Evolutionary conservation across 2,329 filamentous ascomycete species (phyloP).

Genomic region (Colletotrichum ledebouriae): DNA sequence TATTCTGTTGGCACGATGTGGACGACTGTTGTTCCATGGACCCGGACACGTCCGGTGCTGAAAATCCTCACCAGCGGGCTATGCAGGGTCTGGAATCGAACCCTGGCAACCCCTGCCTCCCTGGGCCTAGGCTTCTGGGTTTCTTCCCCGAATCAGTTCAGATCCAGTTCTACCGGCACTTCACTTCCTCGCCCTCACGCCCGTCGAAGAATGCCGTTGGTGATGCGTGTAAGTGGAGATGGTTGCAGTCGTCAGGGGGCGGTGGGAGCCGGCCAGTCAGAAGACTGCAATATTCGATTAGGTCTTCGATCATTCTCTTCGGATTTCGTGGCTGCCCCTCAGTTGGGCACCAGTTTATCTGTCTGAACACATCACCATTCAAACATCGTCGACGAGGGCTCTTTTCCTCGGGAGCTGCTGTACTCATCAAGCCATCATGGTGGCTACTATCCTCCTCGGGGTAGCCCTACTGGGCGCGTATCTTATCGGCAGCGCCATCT

Average conservation of each 20-base stretch:
- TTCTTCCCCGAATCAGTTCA: conserved; percentile 1
- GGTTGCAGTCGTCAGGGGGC: conserved; percentile 12
- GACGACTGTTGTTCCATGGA: neutral
- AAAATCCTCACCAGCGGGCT: neutral
- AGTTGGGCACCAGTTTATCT: no score
- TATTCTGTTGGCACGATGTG: no score
- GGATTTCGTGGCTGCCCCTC: neutral
- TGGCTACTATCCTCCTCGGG: neutral
- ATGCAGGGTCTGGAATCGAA: neutral
- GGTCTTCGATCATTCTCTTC: neutral
- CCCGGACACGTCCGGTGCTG: conserved; percentile 1
- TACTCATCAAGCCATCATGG: neutral
- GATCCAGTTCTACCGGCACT: no score
- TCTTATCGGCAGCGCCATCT: conserved; percentile 39
- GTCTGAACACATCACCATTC: neutral
- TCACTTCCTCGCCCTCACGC: no score
- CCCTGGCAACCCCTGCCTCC: neutral
- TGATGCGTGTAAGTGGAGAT: no score
- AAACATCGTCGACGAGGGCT: neutral
- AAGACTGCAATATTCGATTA: conserved; percentile 12
- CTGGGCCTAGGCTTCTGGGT: neutral
- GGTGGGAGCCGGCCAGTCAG: conserved; percentile 11
- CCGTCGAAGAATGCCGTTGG: no score
- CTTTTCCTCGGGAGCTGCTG: neutral
- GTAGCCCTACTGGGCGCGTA: conserved; percentile 27